Evolutionary conservation across 305 asterid genomes (phyloP).

Genomic region (Stenogyne calaminthoides): DNA sequence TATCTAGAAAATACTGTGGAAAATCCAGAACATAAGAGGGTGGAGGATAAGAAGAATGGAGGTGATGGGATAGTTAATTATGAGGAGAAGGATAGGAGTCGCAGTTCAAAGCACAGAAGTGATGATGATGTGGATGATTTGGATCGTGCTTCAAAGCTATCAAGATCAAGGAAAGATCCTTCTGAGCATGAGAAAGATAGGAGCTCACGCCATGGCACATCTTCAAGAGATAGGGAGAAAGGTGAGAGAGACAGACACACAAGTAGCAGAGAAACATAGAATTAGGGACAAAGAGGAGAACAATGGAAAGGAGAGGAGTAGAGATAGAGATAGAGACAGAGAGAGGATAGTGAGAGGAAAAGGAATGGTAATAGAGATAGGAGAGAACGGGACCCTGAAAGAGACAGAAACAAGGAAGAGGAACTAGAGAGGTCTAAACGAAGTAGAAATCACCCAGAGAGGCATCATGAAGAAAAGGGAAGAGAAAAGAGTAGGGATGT

Average conservation of each 20-base stretch:
- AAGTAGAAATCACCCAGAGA: constrained; percentile 47
- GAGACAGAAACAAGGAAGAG: constrained; percentile 49
- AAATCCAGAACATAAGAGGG: constrained; percentile 44
- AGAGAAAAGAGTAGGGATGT: constrained; percentile 48
- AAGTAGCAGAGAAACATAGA: constrained; percentile 46
- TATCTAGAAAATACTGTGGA: constrained; percentile 60
- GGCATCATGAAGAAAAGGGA: constrained; percentile 39
- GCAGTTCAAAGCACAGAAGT: constrained; percentile 52
- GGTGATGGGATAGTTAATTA: constrained; percentile 36
- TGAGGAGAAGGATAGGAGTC: constrained; percentile 43
- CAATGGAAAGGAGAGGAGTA: constrained; percentile 30
- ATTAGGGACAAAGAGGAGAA: constrained; percentile 42
- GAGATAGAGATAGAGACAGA: constrained; percentile 31
- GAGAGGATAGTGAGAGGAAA: constrained; percentile 45
- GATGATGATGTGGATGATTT: constrained; percentile 45
- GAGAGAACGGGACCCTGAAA: constrained; percentile 51
- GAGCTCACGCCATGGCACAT: constrained; percentile 39
- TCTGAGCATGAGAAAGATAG: constrained; percentile 48
- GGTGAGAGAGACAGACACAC: constrained; percentile 42
- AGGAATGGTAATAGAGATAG: constrained; percentile 46
- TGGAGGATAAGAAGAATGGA: constrained; percentile 46
- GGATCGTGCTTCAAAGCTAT: constrained; percentile 39
- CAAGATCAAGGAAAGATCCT: constrained; percentile 51
- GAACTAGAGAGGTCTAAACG: constrained; percentile 48
- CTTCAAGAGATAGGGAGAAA: constrained; percentile 56